phyloP scores from a whole-genome alignment of 225 moss, liverwort and hornwort genomes.

The Marchantia polymorpha region DNA sequence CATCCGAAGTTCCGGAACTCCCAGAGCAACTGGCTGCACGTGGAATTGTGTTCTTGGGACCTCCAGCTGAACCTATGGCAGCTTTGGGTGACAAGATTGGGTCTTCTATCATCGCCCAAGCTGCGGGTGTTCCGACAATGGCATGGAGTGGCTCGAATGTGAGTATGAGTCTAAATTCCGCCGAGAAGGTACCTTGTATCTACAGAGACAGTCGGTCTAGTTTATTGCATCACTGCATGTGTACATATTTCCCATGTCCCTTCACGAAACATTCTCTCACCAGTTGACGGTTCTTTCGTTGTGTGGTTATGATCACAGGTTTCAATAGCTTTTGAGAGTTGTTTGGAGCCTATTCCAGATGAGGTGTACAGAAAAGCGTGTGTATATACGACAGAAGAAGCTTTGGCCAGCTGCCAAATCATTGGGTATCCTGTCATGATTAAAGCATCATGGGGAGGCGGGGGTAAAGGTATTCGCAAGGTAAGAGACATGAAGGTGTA shows the following conservation, averaged over 20 bases:
- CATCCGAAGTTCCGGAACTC: slow-evolving; percentile 84
- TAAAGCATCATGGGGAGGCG: slow-evolving; percentile 99
- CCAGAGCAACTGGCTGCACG: slow-evolving; percentile 76
- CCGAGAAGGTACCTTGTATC: not conserved
- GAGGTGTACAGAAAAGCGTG: slow-evolving; percentile 78
- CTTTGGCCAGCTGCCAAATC: slow-evolving; percentile 65
- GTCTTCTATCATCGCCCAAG: slow-evolving; percentile 92
- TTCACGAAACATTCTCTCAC: not conserved
- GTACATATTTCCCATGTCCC: not conserved
- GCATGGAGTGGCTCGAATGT: slow-evolving; percentile 96
- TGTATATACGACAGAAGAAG: slow-evolving; percentile 83
- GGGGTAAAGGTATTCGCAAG: slow-evolving; percentile 98
- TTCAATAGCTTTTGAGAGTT: slow-evolving; percentile 61
- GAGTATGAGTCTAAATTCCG: slow-evolving; percentile 1
- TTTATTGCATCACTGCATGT: not conserved
- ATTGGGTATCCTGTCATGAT: slow-evolving; percentile 97
- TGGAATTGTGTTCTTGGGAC: slow-evolving; percentile 81
- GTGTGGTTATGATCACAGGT: slow-evolving; percentile 48
- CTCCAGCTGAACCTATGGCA: slow-evolving; percentile 94
- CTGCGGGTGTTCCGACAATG: slow-evolving; percentile 94
- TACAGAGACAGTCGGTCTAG: not conserved
- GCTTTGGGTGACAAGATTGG: slow-evolving; percentile 96
- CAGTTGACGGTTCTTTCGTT: not conserved
- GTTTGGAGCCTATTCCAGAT: slow-evolving; percentile 64
- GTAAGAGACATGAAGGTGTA: slow-evolving; percentile 21